Evolutionary conservation across 129 eudicot genomes (phyloP).

Genomic region (Centrapalus pauciflorus): DNA sequence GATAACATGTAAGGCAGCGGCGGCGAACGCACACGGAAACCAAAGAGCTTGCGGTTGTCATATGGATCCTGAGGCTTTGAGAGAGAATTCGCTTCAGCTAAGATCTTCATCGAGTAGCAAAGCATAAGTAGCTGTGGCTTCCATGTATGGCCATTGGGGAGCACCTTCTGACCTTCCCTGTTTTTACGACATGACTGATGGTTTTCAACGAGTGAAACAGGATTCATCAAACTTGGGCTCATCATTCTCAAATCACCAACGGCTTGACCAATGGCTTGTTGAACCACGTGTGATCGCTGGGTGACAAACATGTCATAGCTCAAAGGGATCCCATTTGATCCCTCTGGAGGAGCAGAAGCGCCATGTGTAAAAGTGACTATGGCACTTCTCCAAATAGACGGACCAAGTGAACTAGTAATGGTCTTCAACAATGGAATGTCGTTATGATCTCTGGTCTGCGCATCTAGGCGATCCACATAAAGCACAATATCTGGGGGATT

Average conservation of each 20-base stretch:
- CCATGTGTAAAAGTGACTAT: constrained; percentile 89
- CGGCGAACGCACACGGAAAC: constrained; percentile 76
- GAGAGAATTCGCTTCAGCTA: constrained; percentile 70
- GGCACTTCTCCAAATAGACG: constrained; percentile 75
- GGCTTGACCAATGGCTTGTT: constrained; percentile 87
- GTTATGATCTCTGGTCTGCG: constrained; percentile 85
- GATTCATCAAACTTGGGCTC: constrained; percentile 84
- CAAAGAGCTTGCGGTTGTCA: constrained; percentile 83
- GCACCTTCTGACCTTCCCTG: constrained; percentile 87
- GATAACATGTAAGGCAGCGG: constrained; percentile 93
- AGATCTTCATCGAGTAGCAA: constrained; percentile 88
- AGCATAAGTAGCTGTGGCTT: constrained; percentile 68
- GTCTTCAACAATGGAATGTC: constrained; percentile 73
- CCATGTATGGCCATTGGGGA: constrained; percentile 95
- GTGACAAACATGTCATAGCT: constrained; percentile 87
- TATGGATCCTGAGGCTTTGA: constrained; percentile 76
- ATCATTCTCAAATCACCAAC: constrained; percentile 83
- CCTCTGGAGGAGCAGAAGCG: constrained; percentile 95
- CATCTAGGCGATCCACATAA: constrained; percentile 86
- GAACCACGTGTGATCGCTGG: constrained; percentile 89
- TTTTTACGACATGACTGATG: constrained; percentile 91
- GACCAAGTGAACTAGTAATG: constrained; percentile 58
- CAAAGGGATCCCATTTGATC: constrained; percentile 85
- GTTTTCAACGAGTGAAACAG: constrained; percentile 82
- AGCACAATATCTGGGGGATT: constrained; percentile 67